phyloP scores from a whole-genome alignment of 805 yeast genomes.

The Saccharomycopsis sp. region DNA sequence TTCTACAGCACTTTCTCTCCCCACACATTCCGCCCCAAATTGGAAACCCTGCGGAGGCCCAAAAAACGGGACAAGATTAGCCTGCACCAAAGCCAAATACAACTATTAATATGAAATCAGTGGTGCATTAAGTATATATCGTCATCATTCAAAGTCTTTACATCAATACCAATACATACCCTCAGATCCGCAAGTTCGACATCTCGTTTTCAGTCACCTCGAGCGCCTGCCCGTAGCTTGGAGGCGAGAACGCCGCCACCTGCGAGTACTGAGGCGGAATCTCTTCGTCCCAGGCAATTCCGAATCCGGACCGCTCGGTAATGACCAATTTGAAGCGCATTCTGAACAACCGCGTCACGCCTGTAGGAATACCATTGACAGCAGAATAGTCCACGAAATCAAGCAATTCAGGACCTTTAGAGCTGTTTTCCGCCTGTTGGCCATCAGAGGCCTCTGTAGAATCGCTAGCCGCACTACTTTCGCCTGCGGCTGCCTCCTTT shows the following conservation, averaged over 20 bases:
- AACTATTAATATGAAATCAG: too few species aligned
- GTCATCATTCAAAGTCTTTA: too few species aligned
- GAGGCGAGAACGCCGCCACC: conserved; percentile 79
- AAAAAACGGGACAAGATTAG: too few species aligned
- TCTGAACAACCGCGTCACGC: conserved; percentile 87
- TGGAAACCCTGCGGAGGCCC: too few species aligned
- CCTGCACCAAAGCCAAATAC: too few species aligned
- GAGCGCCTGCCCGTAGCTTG: conserved; percentile 46
- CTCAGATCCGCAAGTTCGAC: background rate
- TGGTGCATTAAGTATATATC: too few species aligned
- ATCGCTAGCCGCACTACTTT: conserved; percentile 24
- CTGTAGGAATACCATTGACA: conserved; percentile 67
- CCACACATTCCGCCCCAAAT: too few species aligned
- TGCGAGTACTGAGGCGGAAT: conserved; percentile 95
- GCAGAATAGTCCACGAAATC: conserved; percentile 19
- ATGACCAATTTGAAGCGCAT: conserved; percentile 87
- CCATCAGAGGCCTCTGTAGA: conserved; percentile 16
- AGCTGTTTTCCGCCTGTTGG: conserved; percentile 1
- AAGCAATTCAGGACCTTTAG: conserved; percentile 13
- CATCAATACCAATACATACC: background rate
- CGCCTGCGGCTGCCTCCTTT: too few species aligned
- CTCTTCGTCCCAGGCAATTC: conserved; percentile 98
- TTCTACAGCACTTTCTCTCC: too few species aligned
- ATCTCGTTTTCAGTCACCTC: conserved; percentile 10
- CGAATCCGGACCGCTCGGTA: conserved; percentile 90